Evolutionary conservation across 2,329 filamentous ascomycete genomes (phyloP).

Genomic region (Aspergillus sp.): DNA sequence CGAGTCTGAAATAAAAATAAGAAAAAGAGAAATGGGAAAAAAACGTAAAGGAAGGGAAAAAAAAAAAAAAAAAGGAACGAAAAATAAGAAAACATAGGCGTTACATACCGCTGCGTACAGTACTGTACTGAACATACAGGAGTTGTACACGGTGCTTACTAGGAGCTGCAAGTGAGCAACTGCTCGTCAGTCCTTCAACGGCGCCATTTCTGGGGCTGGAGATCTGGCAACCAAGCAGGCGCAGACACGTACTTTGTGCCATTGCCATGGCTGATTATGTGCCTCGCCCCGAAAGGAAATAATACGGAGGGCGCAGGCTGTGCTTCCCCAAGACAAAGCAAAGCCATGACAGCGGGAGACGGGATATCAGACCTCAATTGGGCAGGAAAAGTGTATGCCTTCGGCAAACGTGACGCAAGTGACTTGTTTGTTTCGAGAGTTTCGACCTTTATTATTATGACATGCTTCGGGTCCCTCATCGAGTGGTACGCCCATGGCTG

Average conservation of each 20-base stretch:
- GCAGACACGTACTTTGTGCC: constrained; percentile 7
- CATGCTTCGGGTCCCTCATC: constrained; percentile 4
- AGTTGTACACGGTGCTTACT: background rate
- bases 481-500: background rate
- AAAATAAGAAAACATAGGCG: constrained; percentile 6
- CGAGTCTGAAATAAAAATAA: constrained; percentile 8
- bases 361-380: constrained; percentile 4
- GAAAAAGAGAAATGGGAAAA: constrained; percentile 13
- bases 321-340: background rate
- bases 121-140: constrained; percentile 1
- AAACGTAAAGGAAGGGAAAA: constrained; percentile 8
- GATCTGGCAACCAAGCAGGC: background rate
- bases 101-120: constrained; percentile 6
- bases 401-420: constrained; percentile 4
- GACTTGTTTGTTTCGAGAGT: constrained; percentile 1
- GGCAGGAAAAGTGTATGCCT: background rate
- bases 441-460: constrained; percentile 1
- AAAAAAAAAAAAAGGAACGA: constrained; percentile 15
- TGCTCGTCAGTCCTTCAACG: background rate
- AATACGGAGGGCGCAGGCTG: background rate
- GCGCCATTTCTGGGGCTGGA: background rate
- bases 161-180: background rate
- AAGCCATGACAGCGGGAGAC: background rate
- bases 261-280: background rate
- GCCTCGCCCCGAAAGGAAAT: constrained; percentile 2